A percentile compares a stretch with the other conserved stretches of the same genome.
Conservation (phyloP, 2,329 filamentous ascomycete genomes). For the Pezicula carpinea region DNA sequence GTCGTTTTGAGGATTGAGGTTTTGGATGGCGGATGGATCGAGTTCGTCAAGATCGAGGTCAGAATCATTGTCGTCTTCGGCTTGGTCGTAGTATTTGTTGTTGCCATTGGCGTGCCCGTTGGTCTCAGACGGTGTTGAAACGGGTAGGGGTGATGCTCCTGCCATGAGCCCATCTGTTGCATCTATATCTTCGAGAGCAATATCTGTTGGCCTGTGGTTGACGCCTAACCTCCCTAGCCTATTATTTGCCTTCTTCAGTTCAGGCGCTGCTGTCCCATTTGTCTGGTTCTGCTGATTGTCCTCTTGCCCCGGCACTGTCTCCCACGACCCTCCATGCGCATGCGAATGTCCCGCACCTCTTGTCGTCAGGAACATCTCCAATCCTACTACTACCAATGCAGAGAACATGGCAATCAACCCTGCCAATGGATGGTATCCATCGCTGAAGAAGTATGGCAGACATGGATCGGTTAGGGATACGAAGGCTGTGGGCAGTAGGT, state of each 20-base stretch:
- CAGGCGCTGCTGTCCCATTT: constrained; percentile 12
- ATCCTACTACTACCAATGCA: constrained; percentile 74
- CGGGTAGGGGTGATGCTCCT: constrained; percentile 53
- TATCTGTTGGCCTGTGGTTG: constrained; percentile 40
- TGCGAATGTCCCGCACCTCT: constrained; percentile 58
- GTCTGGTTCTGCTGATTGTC: constrained; percentile 39
- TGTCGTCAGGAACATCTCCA: constrained; percentile 87
- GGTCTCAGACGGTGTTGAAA: constrained; percentile 40
- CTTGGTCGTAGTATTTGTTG: constrained; percentile 27
- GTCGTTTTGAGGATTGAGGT: background rate
- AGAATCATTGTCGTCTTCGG: constrained; percentile 39
- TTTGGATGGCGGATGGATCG: constrained; percentile 32
- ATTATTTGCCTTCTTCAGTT: constrained; percentile 20
- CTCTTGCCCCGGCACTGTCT: constrained; percentile 21
- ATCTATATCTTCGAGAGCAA: constrained; percentile 47
- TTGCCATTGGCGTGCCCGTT: constrained; percentile 12
- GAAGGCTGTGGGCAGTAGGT: constrained; percentile 60
- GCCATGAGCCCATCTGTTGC: constrained; percentile 51
- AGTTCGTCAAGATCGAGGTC: constrained; percentile 60
- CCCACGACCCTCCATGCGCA: constrained; percentile 39
- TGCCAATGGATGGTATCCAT: constrained; percentile 73
- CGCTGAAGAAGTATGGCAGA: constrained; percentile 73
- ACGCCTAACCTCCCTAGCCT: constrained; percentile 24
- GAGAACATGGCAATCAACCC: constrained; percentile 79
- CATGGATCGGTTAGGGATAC: constrained; percentile 56